Conservation (phyloP, 768 basidiomycete genomes). For the Podaxis carcinomalis region DNA sequence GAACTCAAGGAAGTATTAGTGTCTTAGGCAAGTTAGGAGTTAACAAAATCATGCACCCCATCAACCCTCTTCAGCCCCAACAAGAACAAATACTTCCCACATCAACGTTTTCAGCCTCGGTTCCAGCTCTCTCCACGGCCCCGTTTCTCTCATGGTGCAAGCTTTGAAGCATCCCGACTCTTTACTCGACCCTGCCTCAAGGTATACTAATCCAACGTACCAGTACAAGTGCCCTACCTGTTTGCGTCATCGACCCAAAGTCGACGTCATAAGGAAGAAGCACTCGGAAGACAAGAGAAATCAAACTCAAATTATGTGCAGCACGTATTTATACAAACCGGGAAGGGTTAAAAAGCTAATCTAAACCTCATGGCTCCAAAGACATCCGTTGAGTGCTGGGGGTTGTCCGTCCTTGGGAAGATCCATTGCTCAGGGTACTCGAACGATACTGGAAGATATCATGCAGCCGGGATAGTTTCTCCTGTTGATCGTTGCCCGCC, state of each 20-base stretch:
- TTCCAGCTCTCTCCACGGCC: no score
- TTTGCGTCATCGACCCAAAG: not conserved
- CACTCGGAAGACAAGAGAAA: not conserved
- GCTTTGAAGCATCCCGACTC: no score
- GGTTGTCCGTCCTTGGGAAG: conserved; percentile 31
- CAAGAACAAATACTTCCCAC: not conserved
- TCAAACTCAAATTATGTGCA: not conserved
- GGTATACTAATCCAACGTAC: no score
- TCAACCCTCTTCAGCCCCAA: not conserved
- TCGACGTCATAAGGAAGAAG: not conserved
- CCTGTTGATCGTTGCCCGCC: conserved; percentile 41
- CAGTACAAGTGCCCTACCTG: no score
- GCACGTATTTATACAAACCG: not conserved
- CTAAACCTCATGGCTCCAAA: conserved; percentile 19
- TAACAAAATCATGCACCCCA: not conserved
- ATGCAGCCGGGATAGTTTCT: conserved; percentile 71
- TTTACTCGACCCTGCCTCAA: no score
- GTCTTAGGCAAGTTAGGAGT: not conserved
- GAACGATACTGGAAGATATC: conserved; percentile 82
- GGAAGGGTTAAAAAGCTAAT: not conserved
- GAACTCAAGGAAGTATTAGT: not conserved
- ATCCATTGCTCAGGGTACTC: conserved; percentile 51
- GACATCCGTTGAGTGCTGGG: conserved; percentile 27
- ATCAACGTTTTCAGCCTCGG: not conserved
- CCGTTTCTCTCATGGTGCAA: no score